Conservation (phyloP, 108 stramenopile genomes). For the Cyclostephanos invisitatus region DNA sequence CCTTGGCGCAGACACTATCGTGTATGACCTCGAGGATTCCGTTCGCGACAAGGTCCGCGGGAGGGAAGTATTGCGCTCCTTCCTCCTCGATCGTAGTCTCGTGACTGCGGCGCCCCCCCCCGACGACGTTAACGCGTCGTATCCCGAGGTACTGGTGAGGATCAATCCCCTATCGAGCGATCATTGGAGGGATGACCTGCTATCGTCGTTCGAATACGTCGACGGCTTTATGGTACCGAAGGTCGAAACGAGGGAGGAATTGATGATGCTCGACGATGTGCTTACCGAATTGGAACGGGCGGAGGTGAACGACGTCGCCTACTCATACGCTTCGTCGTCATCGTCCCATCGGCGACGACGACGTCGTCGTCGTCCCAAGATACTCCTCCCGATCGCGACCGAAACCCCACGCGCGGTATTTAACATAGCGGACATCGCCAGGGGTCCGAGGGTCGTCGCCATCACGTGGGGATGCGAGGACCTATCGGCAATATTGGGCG, state of each 20-base stretch:
- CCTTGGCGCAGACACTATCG: constrained; percentile 42
- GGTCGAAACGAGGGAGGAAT: constrained; percentile 43
- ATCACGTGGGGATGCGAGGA: constrained; percentile 54
- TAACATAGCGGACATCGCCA: constrained; percentile 44
- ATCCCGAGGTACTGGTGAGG: constrained; percentile 35
- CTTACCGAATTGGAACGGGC: constrained; percentile 23
- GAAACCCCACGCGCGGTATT: constrained; percentile 42
- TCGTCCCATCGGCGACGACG: not conserved
- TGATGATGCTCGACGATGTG: constrained; percentile 29
- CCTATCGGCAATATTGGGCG: constrained; percentile 41
- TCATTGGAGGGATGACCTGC: constrained; percentile 36
- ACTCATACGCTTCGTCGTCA: too few relatives aligned
- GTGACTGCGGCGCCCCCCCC: not conserved
- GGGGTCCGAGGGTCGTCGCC: constrained; percentile 38
- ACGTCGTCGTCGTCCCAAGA: constrained; percentile 3
- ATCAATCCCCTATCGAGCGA: constrained; percentile 40
- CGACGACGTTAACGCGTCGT: not conserved
- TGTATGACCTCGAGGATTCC: constrained; percentile 48
- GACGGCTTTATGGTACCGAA: constrained; percentile 53
- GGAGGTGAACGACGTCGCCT: not conserved
- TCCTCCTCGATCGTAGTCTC: not conserved
- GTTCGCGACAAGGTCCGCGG: constrained; percentile 37
- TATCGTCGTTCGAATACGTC: constrained; percentile 14
- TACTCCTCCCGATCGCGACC: constrained; percentile 41
- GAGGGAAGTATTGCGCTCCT: constrained; percentile 23